phyloP scores from a whole-genome alignment of 148 eudicot genomes.

The Selenicereus undatus region DNA sequence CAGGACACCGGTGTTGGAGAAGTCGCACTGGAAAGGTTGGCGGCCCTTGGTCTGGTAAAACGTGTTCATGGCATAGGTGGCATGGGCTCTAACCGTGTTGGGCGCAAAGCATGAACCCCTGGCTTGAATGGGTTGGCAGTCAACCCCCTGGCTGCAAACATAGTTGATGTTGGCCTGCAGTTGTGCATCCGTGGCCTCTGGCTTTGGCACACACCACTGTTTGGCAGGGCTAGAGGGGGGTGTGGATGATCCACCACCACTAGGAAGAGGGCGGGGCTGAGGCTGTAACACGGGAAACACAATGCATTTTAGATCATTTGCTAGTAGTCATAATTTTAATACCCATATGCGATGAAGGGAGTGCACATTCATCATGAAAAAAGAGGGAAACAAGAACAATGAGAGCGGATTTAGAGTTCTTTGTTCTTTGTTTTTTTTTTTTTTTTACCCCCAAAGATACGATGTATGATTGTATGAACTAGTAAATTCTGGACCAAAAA shows the following conservation, averaged over 20 bases:
- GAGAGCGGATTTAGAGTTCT: not conserved
- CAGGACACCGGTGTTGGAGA: constrained; percentile 29
- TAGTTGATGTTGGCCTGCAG: constrained; percentile 36
- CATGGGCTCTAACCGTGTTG: constrained; percentile 31
- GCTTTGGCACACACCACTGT: constrained; percentile 39
- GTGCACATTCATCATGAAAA: no score
- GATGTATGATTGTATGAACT: no score
- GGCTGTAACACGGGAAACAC: constrained; percentile 16
- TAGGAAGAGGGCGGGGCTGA: constrained; percentile 11
- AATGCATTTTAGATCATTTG: not conserved
- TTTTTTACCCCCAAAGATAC: no score
- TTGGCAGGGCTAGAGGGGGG: constrained; percentile 4
- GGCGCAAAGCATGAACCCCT: constrained; percentile 40
- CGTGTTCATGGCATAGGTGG: constrained; percentile 39
- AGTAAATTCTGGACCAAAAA: not conserved
- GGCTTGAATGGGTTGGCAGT: constrained; percentile 38
- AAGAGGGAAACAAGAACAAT: not conserved
- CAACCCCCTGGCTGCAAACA: constrained; percentile 39
- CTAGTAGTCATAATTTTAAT: not conserved
- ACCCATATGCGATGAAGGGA: not conserved
- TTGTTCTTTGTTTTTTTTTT: no score
- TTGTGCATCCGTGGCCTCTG: constrained; percentile 27
- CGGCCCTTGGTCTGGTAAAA: constrained; percentile 45
- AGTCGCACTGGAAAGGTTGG: constrained; percentile 34
- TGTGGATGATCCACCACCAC: not conserved